These are phyloP conservation scores for Mortierella alpina DNA, from an alignment of 192 early-diverging fungal genomes.

Conservation along the genomic window DNA sequence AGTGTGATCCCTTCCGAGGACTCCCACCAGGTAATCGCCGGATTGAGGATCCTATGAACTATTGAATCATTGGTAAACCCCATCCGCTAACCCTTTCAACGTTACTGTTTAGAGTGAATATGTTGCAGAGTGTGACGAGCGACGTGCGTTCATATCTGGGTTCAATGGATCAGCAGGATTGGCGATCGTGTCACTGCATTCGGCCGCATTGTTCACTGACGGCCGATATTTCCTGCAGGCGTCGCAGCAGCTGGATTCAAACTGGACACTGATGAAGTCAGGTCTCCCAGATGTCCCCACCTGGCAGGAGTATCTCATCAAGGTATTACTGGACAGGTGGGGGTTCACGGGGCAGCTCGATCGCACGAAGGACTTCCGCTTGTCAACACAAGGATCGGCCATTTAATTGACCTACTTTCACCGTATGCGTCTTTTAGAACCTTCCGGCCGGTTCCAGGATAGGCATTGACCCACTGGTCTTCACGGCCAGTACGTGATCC, in stretches of 20 bases:
- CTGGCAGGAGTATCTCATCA: constrained; percentile 87
- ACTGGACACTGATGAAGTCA: constrained; percentile 95
- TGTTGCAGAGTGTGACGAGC: constrained; percentile 88
- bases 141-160: constrained; percentile 91
- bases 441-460: constrained; percentile 78
- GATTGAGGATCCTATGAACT: not conserved
- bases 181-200: constrained; percentile 81
- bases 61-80: not conserved
- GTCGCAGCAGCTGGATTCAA: constrained; percentile 80
- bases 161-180: constrained; percentile 95
- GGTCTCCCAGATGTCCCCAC: constrained; percentile 87
- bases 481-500: constrained; percentile 70
- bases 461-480: constrained; percentile 89
- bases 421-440: constrained; percentile 35
- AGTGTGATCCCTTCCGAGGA: constrained; percentile 94
- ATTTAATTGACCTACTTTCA: not conserved
- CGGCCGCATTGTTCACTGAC: constrained; percentile 95
- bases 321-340: constrained; percentile 52
- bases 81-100: not conserved
- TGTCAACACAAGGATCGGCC: not conserved
- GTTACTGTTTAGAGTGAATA: constrained; percentile 84
- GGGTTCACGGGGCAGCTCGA: not conserved
- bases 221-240: constrained; percentile 98
- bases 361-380: not conserved
- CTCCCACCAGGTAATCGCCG: constrained; percentile 83